Evolutionary conservation across 768 basidiomycete genomes (phyloP), one percentile per base, ranked within the genome.

Genomic region (Daedaleopsis sinensis): DNA sequence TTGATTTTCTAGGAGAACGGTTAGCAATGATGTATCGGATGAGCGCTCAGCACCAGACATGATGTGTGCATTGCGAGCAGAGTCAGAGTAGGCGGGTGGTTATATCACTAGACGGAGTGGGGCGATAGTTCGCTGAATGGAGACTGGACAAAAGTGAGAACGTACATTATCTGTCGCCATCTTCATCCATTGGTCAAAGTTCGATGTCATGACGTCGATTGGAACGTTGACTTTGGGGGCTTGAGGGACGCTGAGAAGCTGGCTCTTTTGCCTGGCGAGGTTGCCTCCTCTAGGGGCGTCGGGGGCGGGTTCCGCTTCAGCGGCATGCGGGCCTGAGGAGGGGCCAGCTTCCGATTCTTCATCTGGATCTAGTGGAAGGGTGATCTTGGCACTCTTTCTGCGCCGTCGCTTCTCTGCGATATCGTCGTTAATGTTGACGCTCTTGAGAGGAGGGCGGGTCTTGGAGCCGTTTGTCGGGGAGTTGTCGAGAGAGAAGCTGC

Each of bases 101-200:
- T 3, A 7, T 32, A 32, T 32, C 4, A 32, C 7, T 32, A 32
- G 3, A 7, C 7, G 7, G 27, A 32, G 27, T 52, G 16, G 39
- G 49, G 27, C 12, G 11, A 19, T 4, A 16, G 19, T 24, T 8
- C 23, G 23, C 11, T 16, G 15, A 8, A 18, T 0, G 2, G 35
- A 44, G 23, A 60, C 24, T 46, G n/a, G 21, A 13, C 39, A 7
- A 3, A 42, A 18, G 39, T 42, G 46, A 56, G 36, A 5, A 79
- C 87, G 67, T 72, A 98, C 97, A 75, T 98, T 98, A 72, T 98
- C 96, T 2, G 96, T 98, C 1, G 96, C 95, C 88, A 98, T 88
- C 80, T 98, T 98, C 96, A 99, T 98, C 97, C 97, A 98, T 75
- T 98, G 95, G 73, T 99, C 97, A 70, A 90, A 97, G 68, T 95